Conservation (phyloP, 495 filamentous ascomycete genomes). For the Pyrenula aspistea region DNA sequence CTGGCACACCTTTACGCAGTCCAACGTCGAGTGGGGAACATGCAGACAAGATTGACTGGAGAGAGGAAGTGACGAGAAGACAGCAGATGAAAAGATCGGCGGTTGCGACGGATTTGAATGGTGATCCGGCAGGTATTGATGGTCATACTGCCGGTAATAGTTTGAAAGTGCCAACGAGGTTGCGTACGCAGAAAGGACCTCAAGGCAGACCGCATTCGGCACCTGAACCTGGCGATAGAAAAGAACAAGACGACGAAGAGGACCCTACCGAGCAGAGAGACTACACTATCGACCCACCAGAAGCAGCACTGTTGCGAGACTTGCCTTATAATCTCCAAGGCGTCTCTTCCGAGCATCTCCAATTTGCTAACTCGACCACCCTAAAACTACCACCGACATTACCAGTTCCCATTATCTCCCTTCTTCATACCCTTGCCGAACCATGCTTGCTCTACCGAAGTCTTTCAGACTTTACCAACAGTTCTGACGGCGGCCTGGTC, state of each 20-base stretch:
- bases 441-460: slow-evolving; percentile 81
- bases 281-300: slow-evolving; percentile 22
- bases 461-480: slow-evolving; percentile 68
- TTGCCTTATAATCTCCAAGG: slow-evolving; percentile 93
- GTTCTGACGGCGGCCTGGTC: slow-evolving; percentile 58
- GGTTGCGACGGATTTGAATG: neutral
- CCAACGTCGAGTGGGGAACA: neutral
- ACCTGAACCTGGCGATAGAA: slow-evolving; percentile 8
- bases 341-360: slow-evolving; percentile 71
- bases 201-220: neutral
- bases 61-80: neutral
- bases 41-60: neutral
- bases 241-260: slow-evolving; percentile 18
- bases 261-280: slow-evolving; percentile 3
- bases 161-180: neutral
- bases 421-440: slow-evolving; percentile 84
- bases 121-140: neutral
- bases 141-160: neutral
- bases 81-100: neutral
- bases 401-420: slow-evolving; percentile 72
- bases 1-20: neutral
- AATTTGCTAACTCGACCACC: slow-evolving; percentile 52
- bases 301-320: slow-evolving; percentile 73
- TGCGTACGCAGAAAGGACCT: neutral
- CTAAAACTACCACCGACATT: slow-evolving; percentile 66